Evolutionary conservation across 2,329 filamentous ascomycete species (phyloP).

Genomic region (Camillea tinctor): DNA sequence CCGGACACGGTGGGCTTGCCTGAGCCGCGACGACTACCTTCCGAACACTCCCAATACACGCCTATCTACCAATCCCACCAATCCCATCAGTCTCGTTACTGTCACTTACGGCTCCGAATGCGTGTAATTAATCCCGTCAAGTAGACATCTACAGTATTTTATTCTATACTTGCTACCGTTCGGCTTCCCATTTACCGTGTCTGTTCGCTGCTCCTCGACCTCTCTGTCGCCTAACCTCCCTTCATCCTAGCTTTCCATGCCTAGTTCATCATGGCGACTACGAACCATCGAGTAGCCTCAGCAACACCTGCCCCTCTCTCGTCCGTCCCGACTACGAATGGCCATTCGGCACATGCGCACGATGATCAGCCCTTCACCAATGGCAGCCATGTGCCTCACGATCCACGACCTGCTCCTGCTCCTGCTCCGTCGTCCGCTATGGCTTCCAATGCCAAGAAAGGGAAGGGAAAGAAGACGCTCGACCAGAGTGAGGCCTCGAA

Average conservation of each 20-base stretch:
- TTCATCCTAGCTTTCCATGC: constrained; percentile 6
- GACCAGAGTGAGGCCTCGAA: constrained; percentile 90
- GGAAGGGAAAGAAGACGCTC: constrained; percentile 78
- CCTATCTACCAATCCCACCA: not conserved
- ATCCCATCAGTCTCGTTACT: constrained; percentile 2
- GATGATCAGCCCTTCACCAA: constrained; percentile 35
- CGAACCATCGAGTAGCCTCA: constrained; percentile 33
- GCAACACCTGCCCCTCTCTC: constrained; percentile 32
- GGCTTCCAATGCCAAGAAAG: constrained; percentile 66
- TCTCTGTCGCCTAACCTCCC: constrained; percentile 6
- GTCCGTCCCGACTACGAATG: constrained; percentile 33
- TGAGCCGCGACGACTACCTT: not conserved
- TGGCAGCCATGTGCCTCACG: constrained; percentile 40
- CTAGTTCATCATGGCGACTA: constrained; percentile 36
- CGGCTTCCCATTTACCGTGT: not conserved
- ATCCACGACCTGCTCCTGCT: constrained; percentile 42
- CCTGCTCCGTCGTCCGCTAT: constrained; percentile 44
- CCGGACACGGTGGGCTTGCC: not conserved
- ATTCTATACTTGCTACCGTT: not conserved
- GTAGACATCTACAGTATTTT: constrained; percentile 10
- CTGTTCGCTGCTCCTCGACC: not conserved
- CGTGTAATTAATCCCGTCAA: constrained; percentile 10
- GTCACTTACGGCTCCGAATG: constrained; percentile 22
- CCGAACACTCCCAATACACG: not conserved
- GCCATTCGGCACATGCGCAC: constrained; percentile 34